Percentiles rank a stretch among this genome's conserved stretches.
Evolutionary conservation across 2,329 filamentous ascomycete species (phyloP).

Genomic region (Tolypocladium paradoxum): DNA sequence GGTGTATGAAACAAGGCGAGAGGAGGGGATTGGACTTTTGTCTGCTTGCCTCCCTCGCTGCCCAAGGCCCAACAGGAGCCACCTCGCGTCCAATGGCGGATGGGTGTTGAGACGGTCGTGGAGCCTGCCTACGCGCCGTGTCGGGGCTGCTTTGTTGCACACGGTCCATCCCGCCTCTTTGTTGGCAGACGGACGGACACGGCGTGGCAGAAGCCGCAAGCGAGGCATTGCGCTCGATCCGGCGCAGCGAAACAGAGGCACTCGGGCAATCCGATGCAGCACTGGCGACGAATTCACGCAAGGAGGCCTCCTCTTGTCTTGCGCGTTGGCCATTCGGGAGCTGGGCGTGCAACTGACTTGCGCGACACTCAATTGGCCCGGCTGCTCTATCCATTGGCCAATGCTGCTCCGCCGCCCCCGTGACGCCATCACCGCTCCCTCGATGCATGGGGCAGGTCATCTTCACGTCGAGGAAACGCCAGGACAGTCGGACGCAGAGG

Average conservation of each 20-base stretch:
- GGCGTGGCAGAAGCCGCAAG: neutral
- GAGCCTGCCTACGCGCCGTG: neutral
- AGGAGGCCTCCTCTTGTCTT: neutral
- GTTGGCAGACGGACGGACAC: neutral
- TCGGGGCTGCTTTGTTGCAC: neutral
- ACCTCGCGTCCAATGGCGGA: neutral
- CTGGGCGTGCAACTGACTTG: neutral
- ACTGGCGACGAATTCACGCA: neutral
- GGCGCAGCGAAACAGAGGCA: neutral
- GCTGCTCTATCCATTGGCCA: neutral
- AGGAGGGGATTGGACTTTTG: too few species aligned
- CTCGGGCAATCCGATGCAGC: neutral
- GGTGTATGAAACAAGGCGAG: too few species aligned
- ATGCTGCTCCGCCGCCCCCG: neutral
- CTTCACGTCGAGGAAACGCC: neutral
- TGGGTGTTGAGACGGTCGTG: neutral
- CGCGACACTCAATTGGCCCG: neutral
- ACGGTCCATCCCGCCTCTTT: neutral
- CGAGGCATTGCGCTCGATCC: neutral
- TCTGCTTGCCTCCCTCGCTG: neutral
- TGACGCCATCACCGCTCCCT: neutral
- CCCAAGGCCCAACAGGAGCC: neutral
- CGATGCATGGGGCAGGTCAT: too few species aligned
- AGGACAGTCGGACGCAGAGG: neutral
- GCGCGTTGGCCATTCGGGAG: neutral